phyloP scores from a whole-genome alignment of 495 filamentous ascomycete genomes.

The Tricharina praecox region DNA sequence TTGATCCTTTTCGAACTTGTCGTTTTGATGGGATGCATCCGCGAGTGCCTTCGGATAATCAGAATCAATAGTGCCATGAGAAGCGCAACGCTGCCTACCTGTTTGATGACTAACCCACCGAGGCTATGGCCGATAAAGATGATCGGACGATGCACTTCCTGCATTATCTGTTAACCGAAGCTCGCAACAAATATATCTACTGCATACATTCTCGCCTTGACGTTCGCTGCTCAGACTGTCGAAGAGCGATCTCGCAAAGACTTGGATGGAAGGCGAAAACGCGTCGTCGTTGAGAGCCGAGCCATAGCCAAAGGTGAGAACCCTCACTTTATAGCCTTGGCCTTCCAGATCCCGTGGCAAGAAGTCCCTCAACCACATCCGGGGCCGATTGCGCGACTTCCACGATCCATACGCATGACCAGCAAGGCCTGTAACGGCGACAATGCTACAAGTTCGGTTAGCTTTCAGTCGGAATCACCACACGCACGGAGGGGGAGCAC shows the following conservation, averaged over 20 bases:
- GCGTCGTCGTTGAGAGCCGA: conserved; percentile 14
- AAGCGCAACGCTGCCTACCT: conserved; percentile 6
- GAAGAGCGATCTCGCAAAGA: background rate
- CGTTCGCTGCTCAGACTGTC: background rate
- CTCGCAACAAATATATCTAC: background rate
- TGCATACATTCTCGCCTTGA: background rate
- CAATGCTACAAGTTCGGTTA: conserved; percentile 7
- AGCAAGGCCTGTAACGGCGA: too few relatives aligned
- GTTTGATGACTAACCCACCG: too few relatives aligned
- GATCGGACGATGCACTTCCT: conserved; percentile 18
- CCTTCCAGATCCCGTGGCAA: conserved; percentile 2
- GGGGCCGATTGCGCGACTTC: background rate
- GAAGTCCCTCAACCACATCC: conserved; percentile 16
- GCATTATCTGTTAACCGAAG: background rate
- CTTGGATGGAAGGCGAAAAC: background rate
- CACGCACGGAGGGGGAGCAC: conserved; percentile 4
- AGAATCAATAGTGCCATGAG: background rate
- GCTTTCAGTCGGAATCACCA: conserved; percentile 8
- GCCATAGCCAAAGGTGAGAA: too few relatives aligned
- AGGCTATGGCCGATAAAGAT: conserved; percentile 29
- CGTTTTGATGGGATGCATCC: background rate
- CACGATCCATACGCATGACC: conserved; percentile 12
- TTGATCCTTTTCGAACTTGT: background rate
- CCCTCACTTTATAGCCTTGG: too few relatives aligned
- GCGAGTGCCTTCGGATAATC: background rate